Evolutionary conservation across 1,284 basidiomycete species (phyloP).

Genomic region (Inonotus obliquus): DNA sequence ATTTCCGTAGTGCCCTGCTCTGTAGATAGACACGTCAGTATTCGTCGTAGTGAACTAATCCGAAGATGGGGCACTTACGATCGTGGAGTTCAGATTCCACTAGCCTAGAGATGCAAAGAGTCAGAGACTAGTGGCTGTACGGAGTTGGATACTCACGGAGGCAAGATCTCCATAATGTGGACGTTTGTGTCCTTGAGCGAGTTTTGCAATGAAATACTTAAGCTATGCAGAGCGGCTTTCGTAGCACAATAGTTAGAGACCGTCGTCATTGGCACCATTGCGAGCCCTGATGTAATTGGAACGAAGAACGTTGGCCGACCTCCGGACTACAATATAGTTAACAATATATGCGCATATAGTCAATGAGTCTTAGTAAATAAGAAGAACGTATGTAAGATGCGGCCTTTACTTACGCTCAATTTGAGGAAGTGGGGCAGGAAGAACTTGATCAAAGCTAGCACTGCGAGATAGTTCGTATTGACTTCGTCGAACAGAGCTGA

Average conservation of each 20-base stretch:
- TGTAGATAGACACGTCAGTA: constrained; percentile 23
- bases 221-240: constrained; percentile 59
- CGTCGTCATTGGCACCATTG: constrained; percentile 37
- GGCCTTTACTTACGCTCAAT: constrained; percentile 36
- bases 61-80: constrained; percentile 31
- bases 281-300: constrained; percentile 50
- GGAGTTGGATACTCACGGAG: constrained; percentile 45
- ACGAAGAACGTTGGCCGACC: constrained; percentile 46
- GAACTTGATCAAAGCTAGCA: constrained; percentile 45
- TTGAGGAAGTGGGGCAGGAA: constrained; percentile 55
- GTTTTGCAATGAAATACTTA: constrained; percentile 43
- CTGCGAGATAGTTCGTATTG: constrained; percentile 51
- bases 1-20: constrained; percentile 46
- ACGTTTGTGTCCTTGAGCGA: constrained; percentile 49
- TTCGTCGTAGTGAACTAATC: background rate
- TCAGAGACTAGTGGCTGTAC: background rate
- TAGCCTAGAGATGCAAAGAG: constrained; percentile 33
- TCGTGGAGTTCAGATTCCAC: constrained; percentile 66
- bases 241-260: constrained; percentile 52
- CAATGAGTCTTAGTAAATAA: background rate
- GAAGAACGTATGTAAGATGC: background rate
- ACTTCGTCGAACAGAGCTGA: constrained; percentile 46
- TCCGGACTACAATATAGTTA: constrained; percentile 28
- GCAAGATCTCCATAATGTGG: constrained; percentile 54
- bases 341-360: background rate